A percentile compares a stretch with the other conserved stretches of the same genome.
These are phyloP conservation scores for Platismatia glauca DNA, from an alignment of 495 filamentous ascomycete genomes.

Conservation along the genomic window DNA sequence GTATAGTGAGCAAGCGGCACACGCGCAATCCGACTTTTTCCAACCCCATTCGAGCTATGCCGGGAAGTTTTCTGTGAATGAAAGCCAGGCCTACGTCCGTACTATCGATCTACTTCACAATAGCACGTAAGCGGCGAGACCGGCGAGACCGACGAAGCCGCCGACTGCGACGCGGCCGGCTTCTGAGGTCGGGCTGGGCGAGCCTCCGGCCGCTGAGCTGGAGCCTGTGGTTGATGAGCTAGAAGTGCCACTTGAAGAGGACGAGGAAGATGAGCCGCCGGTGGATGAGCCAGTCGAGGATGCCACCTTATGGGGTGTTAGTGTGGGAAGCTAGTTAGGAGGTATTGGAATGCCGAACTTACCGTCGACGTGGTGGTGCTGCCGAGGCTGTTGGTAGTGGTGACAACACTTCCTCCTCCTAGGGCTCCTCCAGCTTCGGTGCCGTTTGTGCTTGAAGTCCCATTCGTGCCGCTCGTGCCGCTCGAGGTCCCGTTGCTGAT, in stretches of 20 bases:
- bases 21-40: not conserved
- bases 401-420: not conserved
- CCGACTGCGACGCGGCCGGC: slow-evolving; percentile 16
- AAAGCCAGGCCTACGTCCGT: too few species aligned
- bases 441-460: not conserved
- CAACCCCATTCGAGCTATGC: not conserved
- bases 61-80: not conserved
- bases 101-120: too few species aligned
- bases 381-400: not conserved
- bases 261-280: not conserved
- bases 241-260: not conserved
- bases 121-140: slow-evolving; percentile 21
- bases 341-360: not conserved
- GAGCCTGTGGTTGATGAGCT: slow-evolving; percentile 16
- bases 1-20: not conserved
- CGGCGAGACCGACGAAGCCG: slow-evolving; percentile 20
- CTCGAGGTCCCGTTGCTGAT: not conserved
- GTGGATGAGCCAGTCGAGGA: not conserved
- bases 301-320: not conserved
- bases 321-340: not conserved
- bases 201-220: slow-evolving; percentile 21
- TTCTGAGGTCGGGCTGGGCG: not conserved
- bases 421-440: not conserved
- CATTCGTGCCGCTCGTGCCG: not conserved
- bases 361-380: not conserved